Base-by-base conservation (phyloP, 176 grass and related monocot species). In the Leersia perrieri region DNA sequence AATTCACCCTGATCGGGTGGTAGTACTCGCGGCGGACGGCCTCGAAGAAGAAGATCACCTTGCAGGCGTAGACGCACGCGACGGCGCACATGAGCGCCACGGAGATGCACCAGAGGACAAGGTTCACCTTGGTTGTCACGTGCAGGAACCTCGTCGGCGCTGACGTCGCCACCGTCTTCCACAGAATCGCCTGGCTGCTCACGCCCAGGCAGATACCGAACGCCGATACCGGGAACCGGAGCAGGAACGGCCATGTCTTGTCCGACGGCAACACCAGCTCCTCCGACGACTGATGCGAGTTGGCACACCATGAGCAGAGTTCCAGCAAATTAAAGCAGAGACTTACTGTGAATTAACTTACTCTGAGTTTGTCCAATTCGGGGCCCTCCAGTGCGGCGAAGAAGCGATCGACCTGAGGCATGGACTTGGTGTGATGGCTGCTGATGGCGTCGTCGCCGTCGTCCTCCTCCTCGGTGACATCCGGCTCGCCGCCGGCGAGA, bases 381-480 rank as follows among this genome's bases (percentile, higher is more conserved):
- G 95, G 95, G 1, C 95, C 95, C 72, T 97, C 87, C 11, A 97
- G 70, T 7, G 95, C 95, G 57, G 73, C 92, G 63, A 97, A 97
- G 79, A 94, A 97, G 28, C 95, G 92, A 33, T 90, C 92, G 0
- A 92, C 89, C 69, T 82, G 67, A 11, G 94, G 94, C 72, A 93
- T 31, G 29, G 74, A 76, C 41, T 79, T 0, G 1, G 72, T 5
- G 30, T 33, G 80, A 18, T 62, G 53, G 33, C 72, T 16, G 57
- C 25, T 33, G 53, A 66, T 25, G 35, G 49, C 20, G 63, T 61
- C n/a, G 53, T 8, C n/a, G 23, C 39, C 70, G 60, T 13, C 73
- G 7, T 31, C 44, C 0, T 57, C 80, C 14, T 74, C 68, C 38
- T 90, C 84, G 18, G 75, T 61, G 13, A 45, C 71, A 12, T 68